Conservation (phyloP, 257 asterid species). For the Solanum ossicruentum region DNA sequence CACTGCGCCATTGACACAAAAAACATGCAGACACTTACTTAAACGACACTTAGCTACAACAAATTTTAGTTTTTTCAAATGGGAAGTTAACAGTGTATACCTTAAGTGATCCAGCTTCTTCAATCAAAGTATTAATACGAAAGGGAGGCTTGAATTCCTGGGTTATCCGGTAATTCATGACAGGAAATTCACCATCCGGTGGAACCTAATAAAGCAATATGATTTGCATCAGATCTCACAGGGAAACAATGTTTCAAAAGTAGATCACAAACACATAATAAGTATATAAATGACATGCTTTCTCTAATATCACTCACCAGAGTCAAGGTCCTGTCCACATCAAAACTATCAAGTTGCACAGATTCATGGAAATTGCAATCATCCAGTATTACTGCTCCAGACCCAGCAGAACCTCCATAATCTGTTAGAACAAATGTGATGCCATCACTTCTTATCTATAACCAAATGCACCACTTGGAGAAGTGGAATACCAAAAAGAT, state of each 20-base stretch:
- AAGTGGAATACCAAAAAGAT: not conserved
- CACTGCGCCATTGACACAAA: not conserved
- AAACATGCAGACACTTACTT: not conserved
- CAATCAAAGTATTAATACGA: slow-evolving; percentile 74
- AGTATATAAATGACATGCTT: not conserved
- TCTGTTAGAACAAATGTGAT: slow-evolving; percentile 22
- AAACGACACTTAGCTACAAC: not conserved
- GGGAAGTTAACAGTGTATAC: slow-evolving; percentile 16
- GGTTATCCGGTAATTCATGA: slow-evolving; percentile 97
- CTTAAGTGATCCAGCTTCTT: slow-evolving; percentile 88
- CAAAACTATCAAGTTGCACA: slow-evolving; percentile 91
- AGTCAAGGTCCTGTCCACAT: slow-evolving; percentile 79
- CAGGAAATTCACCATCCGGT: slow-evolving; percentile 98
- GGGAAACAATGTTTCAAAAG: not conserved
- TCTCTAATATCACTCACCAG: slow-evolving; percentile 42
- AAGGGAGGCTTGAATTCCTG: slow-evolving; percentile 99
- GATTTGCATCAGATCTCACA: slow-evolving; percentile 1
- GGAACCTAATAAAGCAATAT: slow-evolving; percentile 56
- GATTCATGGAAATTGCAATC: slow-evolving; percentile 99
- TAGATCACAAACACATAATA: slow-evolving; percentile 3
- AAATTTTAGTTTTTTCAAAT: not conserved
- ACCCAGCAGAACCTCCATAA: slow-evolving; percentile 77
- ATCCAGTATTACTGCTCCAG: slow-evolving; percentile 86
- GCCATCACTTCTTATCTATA: not conserved
- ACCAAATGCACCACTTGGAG: not conserved